phyloP scores from a whole-genome alignment of 768 basidiomycete genomes.

The Fomitopsis serialis region DNA sequence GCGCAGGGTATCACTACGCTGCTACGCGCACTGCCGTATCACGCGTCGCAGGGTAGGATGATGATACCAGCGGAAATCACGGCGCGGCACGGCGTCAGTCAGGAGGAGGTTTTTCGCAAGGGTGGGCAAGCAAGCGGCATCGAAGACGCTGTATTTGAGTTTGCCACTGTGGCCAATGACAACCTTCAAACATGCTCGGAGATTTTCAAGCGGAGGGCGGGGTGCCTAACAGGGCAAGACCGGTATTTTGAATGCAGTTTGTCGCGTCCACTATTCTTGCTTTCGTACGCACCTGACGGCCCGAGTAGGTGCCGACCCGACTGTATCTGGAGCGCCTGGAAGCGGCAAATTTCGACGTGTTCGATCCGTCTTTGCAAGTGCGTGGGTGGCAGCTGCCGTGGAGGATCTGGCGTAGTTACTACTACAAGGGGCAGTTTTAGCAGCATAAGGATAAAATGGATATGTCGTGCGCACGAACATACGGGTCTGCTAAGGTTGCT shows the following conservation, averaged over 20 bases:
- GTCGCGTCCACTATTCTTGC: not conserved
- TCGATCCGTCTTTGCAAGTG: conserved; percentile 53
- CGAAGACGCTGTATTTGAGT: conserved; percentile 76
- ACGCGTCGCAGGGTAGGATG: conserved; percentile 64
- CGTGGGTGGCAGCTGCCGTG: conserved; percentile 78
- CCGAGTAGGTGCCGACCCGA: conserved; percentile 56
- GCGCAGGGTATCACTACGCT: conserved; percentile 69
- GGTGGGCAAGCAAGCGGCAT: conserved; percentile 52
- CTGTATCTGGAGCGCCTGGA: conserved; percentile 65
- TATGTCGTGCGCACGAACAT: not conserved
- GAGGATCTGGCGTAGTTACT: conserved; percentile 57
- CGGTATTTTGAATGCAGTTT: conserved; percentile 71
- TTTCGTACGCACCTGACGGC: not conserved
- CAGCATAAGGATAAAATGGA: not conserved
- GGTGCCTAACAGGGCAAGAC: conserved; percentile 56
- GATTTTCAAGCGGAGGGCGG: conserved; percentile 53
- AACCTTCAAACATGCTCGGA: conserved; percentile 70
- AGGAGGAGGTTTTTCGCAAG: conserved; percentile 71
- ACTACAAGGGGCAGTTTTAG: conserved; percentile 36
- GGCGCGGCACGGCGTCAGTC: conserved; percentile 68
- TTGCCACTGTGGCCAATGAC: conserved; percentile 78
- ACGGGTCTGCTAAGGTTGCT: no score
- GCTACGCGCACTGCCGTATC: conserved; percentile 73
- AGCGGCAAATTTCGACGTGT: conserved; percentile 65
- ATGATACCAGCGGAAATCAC: conserved; percentile 81